Evolutionary conservation across 1,284 basidiomycete genomes (phyloP).

Genomic region (Paramarasmius palmivorus): DNA sequence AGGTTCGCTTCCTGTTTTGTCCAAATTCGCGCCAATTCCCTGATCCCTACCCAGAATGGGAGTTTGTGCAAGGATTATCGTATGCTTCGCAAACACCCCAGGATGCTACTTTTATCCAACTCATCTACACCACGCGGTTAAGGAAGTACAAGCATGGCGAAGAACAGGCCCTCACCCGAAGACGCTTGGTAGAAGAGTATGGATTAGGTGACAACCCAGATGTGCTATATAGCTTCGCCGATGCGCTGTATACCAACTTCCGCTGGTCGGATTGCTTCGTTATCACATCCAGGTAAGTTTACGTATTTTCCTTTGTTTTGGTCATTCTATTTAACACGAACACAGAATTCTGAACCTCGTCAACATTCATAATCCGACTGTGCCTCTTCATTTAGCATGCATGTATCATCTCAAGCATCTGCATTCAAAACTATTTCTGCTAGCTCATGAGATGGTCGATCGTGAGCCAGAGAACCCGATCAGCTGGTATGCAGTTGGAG

Average conservation of each 20-base stretch:
- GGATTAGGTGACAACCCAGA: constrained; percentile 89
- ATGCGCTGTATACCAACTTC: constrained; percentile 85
- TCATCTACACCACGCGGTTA: constrained; percentile 90
- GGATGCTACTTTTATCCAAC: constrained; percentile 86
- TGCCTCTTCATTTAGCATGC: constrained; percentile 95
- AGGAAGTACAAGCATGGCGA: constrained; percentile 86
- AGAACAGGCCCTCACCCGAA: constrained; percentile 79
- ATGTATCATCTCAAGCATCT: constrained; percentile 94
- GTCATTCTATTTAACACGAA: neutral
- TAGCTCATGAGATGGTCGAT: constrained; percentile 95
- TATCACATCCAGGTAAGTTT: constrained; percentile 75
- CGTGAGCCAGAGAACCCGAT: constrained; percentile 89
- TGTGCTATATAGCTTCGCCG: constrained; percentile 89
- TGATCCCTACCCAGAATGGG: constrained; percentile 74
- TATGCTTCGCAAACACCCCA: constrained; percentile 84
- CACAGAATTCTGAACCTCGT: constrained; percentile 80
- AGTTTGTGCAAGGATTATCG: constrained; percentile 85
- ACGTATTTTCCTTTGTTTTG: neutral
- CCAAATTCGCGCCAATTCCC: constrained; percentile 8
- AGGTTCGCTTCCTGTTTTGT: constrained; percentile 49
- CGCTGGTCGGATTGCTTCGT: constrained; percentile 93
- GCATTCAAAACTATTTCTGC: constrained; percentile 90
- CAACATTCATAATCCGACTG: constrained; percentile 80
- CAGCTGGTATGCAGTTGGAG: constrained; percentile 98
- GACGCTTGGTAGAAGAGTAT: constrained; percentile 76